phyloP scores from a whole-genome alignment of 2,329 filamentous ascomycete genomes.

The Rugonectria rugulosa region DNA sequence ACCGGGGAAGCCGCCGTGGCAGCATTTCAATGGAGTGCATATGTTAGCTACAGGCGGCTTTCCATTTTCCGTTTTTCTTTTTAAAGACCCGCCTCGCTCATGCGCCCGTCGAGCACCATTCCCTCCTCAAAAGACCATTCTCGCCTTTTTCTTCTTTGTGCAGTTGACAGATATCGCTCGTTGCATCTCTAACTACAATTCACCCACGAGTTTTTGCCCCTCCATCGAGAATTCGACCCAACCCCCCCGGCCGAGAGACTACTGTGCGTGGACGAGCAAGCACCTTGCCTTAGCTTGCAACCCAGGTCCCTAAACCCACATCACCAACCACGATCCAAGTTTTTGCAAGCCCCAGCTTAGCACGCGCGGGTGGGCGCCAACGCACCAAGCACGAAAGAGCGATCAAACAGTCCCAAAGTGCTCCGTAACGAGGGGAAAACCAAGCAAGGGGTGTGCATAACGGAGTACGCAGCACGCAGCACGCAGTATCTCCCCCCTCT shows the following conservation, averaged over 20 bases:
- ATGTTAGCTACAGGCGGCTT: neutral
- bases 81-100: conserved; percentile 37
- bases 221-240: conserved; percentile 12
- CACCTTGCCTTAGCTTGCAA: conserved; percentile 14
- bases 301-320: conserved; percentile 11
- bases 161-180: conserved; percentile 1
- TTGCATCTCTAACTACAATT: neutral
- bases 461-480: too few species aligned
- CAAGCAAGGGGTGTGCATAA: too few species aligned
- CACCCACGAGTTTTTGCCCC: conserved; percentile 9
- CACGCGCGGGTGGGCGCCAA: conserved; percentile 6
- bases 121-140: too few species aligned
- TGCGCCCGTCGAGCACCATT: conserved; percentile 26
- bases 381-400: conserved; percentile 12
- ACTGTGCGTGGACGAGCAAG: conserved; percentile 8
- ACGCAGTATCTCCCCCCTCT: too few species aligned
- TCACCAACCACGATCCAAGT: conserved; percentile 12
- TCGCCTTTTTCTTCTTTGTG: too few species aligned
- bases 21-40: conserved; percentile 2
- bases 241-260: too few species aligned
- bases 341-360: neutral
- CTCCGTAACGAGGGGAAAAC: neutral
- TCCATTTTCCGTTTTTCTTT: too few species aligned
- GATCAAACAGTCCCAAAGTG: neutral
- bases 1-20: conserved; percentile 16